phyloP scores from a whole-genome alignment of 768 basidiomycete species.

The Tylopilus sp. region DNA sequence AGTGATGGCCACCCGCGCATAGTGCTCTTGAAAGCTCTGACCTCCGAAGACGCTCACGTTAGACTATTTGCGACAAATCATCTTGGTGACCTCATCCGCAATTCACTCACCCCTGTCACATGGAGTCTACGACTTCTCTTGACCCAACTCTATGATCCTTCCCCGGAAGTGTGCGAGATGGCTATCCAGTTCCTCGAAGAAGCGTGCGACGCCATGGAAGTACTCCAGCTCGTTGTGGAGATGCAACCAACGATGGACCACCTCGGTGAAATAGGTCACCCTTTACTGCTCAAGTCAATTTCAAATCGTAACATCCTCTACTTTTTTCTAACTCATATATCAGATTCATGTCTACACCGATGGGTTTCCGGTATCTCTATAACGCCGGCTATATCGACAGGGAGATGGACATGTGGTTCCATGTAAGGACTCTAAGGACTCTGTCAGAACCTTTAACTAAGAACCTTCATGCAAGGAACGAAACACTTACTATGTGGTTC shows the following conservation, averaged over 20 bases:
- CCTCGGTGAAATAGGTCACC: constrained; percentile 88
- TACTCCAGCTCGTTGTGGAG: constrained; percentile 86
- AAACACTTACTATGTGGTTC: constrained; percentile 89
- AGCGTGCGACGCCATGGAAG: constrained; percentile 80
- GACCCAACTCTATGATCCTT: constrained; percentile 94
- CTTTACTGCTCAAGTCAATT: constrained; percentile 78
- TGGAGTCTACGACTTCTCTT: constrained; percentile 92
- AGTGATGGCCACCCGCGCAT: constrained; percentile 96
- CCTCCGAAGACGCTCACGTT: constrained; percentile 89
- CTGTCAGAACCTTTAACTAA: constrained; percentile 4
- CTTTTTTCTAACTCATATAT: constrained; percentile 1
- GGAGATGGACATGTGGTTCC: constrained; percentile 96
- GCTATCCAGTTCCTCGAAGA: constrained; percentile 89
- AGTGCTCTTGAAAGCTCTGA: constrained; percentile 89
- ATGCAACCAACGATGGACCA: constrained; percentile 96
- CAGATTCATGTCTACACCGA: constrained; percentile 92
- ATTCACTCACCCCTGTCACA: constrained; percentile 57
- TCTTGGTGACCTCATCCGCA: constrained; percentile 76
- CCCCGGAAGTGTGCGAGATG: constrained; percentile 83
- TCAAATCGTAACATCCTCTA: neutral
- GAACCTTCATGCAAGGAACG: constrained; percentile 63
- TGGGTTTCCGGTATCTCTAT: constrained; percentile 90
- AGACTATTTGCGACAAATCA: constrained; percentile 86
- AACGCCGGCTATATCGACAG: constrained; percentile 90
- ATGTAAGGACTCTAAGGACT: constrained; percentile 52